Base-by-base conservation (phyloP, 441 rosid species). In the Erysimum cheiri region DNA sequence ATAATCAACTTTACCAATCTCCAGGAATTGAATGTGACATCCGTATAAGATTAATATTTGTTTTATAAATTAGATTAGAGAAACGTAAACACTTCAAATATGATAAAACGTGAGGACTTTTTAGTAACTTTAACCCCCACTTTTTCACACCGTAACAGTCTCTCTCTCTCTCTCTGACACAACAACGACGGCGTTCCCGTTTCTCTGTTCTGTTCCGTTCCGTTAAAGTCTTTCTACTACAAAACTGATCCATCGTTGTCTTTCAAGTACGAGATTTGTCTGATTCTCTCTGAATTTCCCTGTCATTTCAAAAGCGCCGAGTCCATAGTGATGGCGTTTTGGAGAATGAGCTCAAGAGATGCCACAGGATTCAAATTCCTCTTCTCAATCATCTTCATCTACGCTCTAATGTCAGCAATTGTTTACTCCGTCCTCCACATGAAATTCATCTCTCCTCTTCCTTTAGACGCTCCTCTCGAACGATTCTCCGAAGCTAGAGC, bases 401-500 rank as follows among this genome's bases (percentile, higher is more conserved):
- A 88, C 69, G 87, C 81, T 54, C 41, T 89, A 72, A 87, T 91
- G 92, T 74, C 91, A 49, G 55, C 80, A 5, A 64, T 89, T n/a
- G 92, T 64, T 49, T 85, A 92, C 84, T 85, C 74, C 46, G 69
- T 84, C 17, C 46, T 91, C 50, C 81, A 91, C 81, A 85, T 80
- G 85, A 88, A 83, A 80, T 82, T 86, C 58, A 70, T 96, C 39
- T 58, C 75, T 64, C 97, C 96, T 14, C 93, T 96, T 19, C 89
- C 70, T 9, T 15, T 67, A 26, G 85, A 91, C 79, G 97, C 98
- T 4, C 93, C 98, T 43, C 84, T 81, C 7, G 90, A 91, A 80
- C 96, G 92, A 3, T 96, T 96, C 83, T 91, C 99, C 40, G 97
- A 88, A 78, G 97, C 91, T 33, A 80, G 98, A 82, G 98, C 98